Evolutionary conservation across 768 basidiomycete species (phyloP), one percentile per base, ranked within the genome.

Genomic region (Phaeotremella fagi): DNA sequence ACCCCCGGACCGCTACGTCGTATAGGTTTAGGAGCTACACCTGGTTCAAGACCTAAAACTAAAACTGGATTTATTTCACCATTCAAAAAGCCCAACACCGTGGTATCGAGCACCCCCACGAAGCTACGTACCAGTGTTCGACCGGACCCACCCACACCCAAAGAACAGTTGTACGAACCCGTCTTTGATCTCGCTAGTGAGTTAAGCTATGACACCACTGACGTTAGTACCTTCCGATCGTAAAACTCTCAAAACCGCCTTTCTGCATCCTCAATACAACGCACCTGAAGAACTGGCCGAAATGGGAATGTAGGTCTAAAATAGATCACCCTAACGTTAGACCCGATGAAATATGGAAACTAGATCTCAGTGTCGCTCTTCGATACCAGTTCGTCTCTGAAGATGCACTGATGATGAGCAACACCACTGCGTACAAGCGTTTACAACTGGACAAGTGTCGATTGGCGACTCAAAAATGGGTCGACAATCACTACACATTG

Each of bases 401-500:
- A 1, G 53, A 57, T 14, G 53, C 25, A 4, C 20, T 26, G 11
- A 35, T 45, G 12, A 52, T 66, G 23, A 63, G 59, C 4, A 37
- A 49, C 1, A 45, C 38, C 11, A 54, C 60, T 2, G 67, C 68
- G 9, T 49, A 61, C 22, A 25, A 49, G 14, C 36, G 48, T 2
- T 36, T 76, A 16, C 47, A 62, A 18, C 42, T 43, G 11, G 61
- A 61, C 5, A 58, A 66, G 2, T 91, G 89, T 57, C 70, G 65
- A 1, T 79, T 89, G 22, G 87, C 82, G 2, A 87, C 83, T 6
- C 77, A 82, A 58, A 74, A 78, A 22, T 99, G 95, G 95, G 84
- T 95, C 1, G 82, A 86, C 46, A 97, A 97, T 64, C 91, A 95
- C 63, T 99, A 90, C 88, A 73, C 77, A 9, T 75, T 91, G 41